Base-by-base conservation (phyloP, 2,329 filamentous ascomycete genomes). In the Pseudopyrenochaeta lycopersici region DNA sequence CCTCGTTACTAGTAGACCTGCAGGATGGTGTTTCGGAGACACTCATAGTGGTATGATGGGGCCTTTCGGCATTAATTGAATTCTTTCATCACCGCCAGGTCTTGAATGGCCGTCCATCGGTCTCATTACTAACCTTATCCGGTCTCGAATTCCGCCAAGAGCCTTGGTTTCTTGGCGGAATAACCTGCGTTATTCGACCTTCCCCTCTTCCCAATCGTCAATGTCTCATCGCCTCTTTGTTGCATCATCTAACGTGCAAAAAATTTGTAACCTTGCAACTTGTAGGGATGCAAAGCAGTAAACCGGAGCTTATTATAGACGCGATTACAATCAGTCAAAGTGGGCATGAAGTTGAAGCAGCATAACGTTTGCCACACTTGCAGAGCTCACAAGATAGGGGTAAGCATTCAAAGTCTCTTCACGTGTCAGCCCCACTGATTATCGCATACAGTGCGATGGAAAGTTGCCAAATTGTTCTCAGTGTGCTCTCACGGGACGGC, bases 391-490 rank as follows among this genome's bases (percentile, higher is more conserved):
- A 52, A 52, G 42, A 21, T 52, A 15, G 49, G 49, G 27, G 49
- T 52, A 27, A 35, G 49, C 42, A 36, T 32, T 9, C 27, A n/a
- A 9, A n/a, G 11, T 14, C 14, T 21, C 7, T 18, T 5, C 6
- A 20, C 20, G 21, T 47, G 27, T 29, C 42, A 18, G 45, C 20
- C 17, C 27, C 7, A 6, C 18, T 42, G 21, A 33, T 17, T 40
- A 18, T 68, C 60, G 68, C 66, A 39, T 67, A 68, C 54, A 45
- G 42, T 45, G 42, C 17, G 42, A 45, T 14, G 67, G 67, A 36
- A 69, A 68, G 20, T 56, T 39, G 11, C 68, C 68, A 2, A 54
- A 23, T 21, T 71, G 68, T 45, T 59, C 52, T 18, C 68, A 71
- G 44, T 70, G 67, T 45, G 18, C 52, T 14, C 40, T 61, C 15